phyloP scores from a whole-genome alignment of 768 basidiomycete genomes.

The Panaeolus cyanescens region DNA sequence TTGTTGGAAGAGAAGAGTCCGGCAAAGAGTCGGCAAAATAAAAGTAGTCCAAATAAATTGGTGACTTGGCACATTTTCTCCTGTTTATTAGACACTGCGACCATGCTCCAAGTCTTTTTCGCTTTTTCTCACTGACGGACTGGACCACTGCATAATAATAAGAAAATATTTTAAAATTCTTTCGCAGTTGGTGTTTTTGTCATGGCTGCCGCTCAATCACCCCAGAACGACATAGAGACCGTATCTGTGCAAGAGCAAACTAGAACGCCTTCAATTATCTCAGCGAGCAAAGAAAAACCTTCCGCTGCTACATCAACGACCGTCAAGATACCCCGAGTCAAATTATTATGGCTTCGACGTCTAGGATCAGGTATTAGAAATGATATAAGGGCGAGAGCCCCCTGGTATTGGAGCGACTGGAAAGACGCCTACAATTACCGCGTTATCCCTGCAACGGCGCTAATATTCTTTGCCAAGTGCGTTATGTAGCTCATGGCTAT shows the following conservation, averaged over 20 bases:
- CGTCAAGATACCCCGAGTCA: slow-evolving; percentile 10
- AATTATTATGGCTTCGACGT: slow-evolving; percentile 28
- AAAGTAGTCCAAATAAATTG: not conserved
- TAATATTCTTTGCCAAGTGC: slow-evolving; percentile 87
- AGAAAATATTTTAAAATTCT: not conserved
- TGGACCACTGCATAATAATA: not conserved
- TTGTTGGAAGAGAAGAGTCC: not conserved
- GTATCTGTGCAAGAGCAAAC: not conserved
- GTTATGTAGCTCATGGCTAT: slow-evolving; percentile 18
- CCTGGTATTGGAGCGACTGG: slow-evolving; percentile 90
- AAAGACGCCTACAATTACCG: slow-evolving; percentile 90
- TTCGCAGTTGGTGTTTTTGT: not conserved
- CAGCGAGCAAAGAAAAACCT: slow-evolving; percentile 8
- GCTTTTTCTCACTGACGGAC: not conserved
- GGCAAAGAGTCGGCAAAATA: not conserved
- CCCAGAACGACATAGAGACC: not conserved
- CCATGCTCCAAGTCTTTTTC: not conserved
- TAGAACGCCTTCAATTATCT: not conserved
- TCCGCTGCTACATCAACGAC: slow-evolving; percentile 15
- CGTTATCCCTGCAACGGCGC: slow-evolving; percentile 81
- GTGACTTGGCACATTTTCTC: not conserved
- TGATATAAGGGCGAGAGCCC: slow-evolving; percentile 71
- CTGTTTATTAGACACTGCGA: not conserved
- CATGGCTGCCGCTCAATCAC: not conserved
- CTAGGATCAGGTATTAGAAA: slow-evolving; percentile 63